These are phyloP conservation scores for Strobilomyces dryophilus DNA, from an alignment of 768 basidiomycete genomes.

Conservation along the genomic window DNA sequence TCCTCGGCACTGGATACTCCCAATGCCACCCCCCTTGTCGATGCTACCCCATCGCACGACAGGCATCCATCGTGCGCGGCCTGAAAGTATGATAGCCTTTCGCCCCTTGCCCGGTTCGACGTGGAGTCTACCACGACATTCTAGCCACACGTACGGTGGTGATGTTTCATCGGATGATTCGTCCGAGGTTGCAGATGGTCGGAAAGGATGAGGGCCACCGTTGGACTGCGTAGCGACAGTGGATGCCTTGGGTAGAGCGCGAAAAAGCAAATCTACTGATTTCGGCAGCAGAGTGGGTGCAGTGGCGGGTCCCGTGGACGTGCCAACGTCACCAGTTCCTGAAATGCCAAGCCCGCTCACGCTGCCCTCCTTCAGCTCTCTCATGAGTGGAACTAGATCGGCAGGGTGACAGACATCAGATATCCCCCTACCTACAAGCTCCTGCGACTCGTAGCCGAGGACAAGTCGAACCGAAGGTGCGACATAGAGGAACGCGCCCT, in stretches of 20 bases:
- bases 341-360: constrained; percentile 13
- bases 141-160: constrained; percentile 78
- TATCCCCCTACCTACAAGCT: constrained; percentile 76
- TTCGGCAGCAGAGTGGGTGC: constrained; percentile 35
- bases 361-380: constrained; percentile 76
- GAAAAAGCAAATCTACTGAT: constrained; percentile 79
- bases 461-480: constrained; percentile 75
- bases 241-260: constrained; percentile 61
- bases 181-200: background rate
- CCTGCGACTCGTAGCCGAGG: constrained; percentile 82
- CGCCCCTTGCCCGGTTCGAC: constrained; percentile 91
- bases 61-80: constrained; percentile 67
- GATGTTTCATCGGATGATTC: background rate
- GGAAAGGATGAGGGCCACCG: background rate
- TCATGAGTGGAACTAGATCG: constrained; percentile 86
- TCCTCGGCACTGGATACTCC: background rate
- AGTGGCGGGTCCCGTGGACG: constrained; percentile 1
- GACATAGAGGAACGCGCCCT: constrained; percentile 90
- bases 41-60: constrained; percentile 58
- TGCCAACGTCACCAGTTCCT: constrained; percentile 15
- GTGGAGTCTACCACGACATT: constrained; percentile 83
- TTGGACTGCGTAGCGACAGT: background rate
- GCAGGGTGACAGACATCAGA: constrained; percentile 84
- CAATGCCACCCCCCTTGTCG: constrained; percentile 40
- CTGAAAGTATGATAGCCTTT: constrained; percentile 91